Evolutionary conservation across 2,329 filamentous ascomycete genomes (phyloP).

Genomic region (Hypomyces rosellus): DNA sequence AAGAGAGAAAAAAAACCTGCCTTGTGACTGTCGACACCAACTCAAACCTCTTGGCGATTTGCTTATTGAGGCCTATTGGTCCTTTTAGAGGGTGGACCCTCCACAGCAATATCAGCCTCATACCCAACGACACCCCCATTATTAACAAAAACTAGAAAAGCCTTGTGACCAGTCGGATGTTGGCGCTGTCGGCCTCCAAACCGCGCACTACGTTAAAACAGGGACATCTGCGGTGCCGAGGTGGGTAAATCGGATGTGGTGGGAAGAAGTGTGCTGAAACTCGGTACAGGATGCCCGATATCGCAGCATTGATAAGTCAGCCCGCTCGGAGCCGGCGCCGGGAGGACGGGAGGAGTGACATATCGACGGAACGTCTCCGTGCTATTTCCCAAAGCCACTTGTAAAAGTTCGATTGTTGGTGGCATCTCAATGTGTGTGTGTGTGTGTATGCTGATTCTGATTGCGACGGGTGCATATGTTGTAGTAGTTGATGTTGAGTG

Average conservation of each 20-base stretch:
- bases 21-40: background rate
- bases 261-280: background rate
- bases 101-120: too few relatives aligned
- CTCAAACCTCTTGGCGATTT: background rate
- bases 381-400: background rate
- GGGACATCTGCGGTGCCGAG: too few relatives aligned
- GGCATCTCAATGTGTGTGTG: too few relatives aligned
- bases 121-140: too few relatives aligned
- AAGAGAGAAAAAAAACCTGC: too few relatives aligned
- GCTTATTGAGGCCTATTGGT: too few relatives aligned
- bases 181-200: background rate
- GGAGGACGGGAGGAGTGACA: too few relatives aligned
- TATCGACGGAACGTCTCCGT: background rate
- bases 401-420: background rate
- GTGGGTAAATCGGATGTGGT: background rate
- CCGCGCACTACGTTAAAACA: too few relatives aligned
- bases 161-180: background rate
- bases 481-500: too few relatives aligned
- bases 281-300: background rate
- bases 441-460: background rate
- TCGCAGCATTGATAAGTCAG: background rate
- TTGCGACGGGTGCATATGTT: background rate
- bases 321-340: too few relatives aligned
- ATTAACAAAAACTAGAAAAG: background rate
- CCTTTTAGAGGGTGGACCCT: too few relatives aligned